These are phyloP conservation scores for Apiotrichum brassicae DNA, from an alignment of 1,284 basidiomycete genomes.

Conservation along the genomic window DNA sequence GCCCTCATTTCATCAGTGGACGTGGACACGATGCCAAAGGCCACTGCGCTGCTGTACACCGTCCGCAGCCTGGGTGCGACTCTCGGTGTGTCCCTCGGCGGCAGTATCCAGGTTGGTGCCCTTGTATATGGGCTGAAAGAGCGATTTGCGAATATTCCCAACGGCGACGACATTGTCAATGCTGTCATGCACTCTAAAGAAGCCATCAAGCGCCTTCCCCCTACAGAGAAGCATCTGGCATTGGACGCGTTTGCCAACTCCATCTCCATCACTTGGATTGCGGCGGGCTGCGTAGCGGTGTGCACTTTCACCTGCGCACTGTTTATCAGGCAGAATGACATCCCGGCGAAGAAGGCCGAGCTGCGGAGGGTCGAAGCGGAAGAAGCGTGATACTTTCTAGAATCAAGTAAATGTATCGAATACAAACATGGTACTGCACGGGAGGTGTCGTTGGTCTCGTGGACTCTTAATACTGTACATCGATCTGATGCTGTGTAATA, in stretches of 20 bases:
- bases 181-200: constrained; percentile 44
- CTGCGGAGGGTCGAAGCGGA: too few relatives aligned
- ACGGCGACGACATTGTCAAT: constrained; percentile 21
- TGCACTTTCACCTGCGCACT: constrained; percentile 27
- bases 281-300: constrained; percentile 22
- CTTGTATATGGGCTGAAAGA: constrained; percentile 22
- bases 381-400: too few relatives aligned
- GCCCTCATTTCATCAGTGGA: constrained; percentile 41
- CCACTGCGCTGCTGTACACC: constrained; percentile 45
- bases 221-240: constrained; percentile 20
- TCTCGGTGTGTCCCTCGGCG: constrained; percentile 40
- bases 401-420: too few relatives aligned
- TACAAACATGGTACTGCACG: too few relatives aligned
- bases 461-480: too few relatives aligned
- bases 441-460: too few relatives aligned
- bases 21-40: constrained; percentile 43
- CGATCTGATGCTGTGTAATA: too few relatives aligned
- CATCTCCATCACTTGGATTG: constrained; percentile 27
- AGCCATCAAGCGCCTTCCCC: constrained; percentile 32
- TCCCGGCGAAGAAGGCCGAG: constrained; percentile 15
- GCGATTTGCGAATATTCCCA: constrained; percentile 14
- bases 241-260: constrained; percentile 39
- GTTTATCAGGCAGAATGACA: constrained; percentile 12
- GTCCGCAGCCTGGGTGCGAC: constrained; percentile 42
- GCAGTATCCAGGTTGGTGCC: constrained; percentile 39